These are phyloP conservation scores for Ustilago curta DNA, from an alignment of 1,284 basidiomycete species.

Conservation along the genomic window DNA sequence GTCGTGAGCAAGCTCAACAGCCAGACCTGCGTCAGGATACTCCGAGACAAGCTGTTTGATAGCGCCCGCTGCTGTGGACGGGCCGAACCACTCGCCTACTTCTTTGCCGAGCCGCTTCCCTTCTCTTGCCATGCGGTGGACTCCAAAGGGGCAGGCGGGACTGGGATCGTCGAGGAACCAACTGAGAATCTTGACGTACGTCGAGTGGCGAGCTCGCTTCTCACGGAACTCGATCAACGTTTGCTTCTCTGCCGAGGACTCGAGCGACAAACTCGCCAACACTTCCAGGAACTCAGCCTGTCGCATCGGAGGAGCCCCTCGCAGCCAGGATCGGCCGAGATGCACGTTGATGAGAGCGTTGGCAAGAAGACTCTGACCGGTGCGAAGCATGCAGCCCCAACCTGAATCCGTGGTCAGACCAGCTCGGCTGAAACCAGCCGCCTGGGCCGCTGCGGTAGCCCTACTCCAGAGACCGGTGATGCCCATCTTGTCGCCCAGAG, in stretches of 20 bases:
- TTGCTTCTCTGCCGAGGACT: slow-evolving; percentile 17
- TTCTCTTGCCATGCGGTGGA: slow-evolving; percentile 93
- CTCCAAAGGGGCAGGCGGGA: slow-evolving; percentile 89
- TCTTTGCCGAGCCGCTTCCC: slow-evolving; percentile 95
- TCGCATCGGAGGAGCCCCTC: slow-evolving; percentile 26
- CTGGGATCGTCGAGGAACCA: slow-evolving; percentile 96
- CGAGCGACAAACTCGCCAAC: slow-evolving; percentile 18
- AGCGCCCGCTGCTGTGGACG: slow-evolving; percentile 93
- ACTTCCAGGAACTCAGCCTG: slow-evolving; percentile 28
- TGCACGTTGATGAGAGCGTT: slow-evolving; percentile 86
- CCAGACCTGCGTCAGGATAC: slow-evolving; percentile 83
- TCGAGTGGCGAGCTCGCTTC: slow-evolving; percentile 59
- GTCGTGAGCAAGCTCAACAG: slow-evolving; percentile 83
- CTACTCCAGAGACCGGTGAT: slow-evolving; percentile 60
- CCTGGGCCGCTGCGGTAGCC: slow-evolving; percentile 60
- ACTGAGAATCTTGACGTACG: slow-evolving; percentile 87
- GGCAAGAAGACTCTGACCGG: slow-evolving; percentile 90
- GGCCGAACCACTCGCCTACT: slow-evolving; percentile 97
- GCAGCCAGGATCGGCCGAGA: slow-evolving; percentile 73
- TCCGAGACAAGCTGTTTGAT: slow-evolving; percentile 79
- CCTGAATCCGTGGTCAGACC: slow-evolving; percentile 92
- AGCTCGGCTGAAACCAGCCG: slow-evolving; percentile 53
- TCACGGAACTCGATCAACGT: slow-evolving; percentile 21
- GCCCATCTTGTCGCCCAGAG: slow-evolving; percentile 63
- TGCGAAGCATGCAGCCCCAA: slow-evolving; percentile 98